A percentile compares a stretch with the other conserved stretches of the same genome.
Conservation (phyloP, 2,329 filamentous ascomycete species). For the Ascochyta viciae-villosae region DNA sequence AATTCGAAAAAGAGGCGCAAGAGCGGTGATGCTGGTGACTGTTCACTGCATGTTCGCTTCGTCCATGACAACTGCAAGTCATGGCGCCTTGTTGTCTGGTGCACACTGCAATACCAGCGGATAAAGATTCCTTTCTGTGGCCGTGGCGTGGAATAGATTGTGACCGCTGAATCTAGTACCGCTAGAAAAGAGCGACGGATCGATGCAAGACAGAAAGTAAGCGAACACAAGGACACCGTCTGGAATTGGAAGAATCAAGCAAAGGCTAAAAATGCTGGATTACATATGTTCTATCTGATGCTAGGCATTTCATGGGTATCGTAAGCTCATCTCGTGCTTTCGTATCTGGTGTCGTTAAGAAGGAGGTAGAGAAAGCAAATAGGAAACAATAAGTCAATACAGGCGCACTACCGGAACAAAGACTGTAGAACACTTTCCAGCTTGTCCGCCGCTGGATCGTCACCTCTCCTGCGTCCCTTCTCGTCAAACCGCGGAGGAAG, state of each 20-base stretch:
- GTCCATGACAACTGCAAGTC: too few relatives aligned
- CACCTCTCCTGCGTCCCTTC: conserved; percentile 33
- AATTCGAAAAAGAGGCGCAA: too few relatives aligned
- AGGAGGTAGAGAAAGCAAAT: neutral
- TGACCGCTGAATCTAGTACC: too few relatives aligned
- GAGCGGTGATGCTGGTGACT: too few relatives aligned
- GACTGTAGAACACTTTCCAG: conserved; percentile 44
- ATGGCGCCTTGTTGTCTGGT: too few relatives aligned
- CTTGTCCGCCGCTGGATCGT: conserved; percentile 45
- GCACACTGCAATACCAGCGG: too few relatives aligned
- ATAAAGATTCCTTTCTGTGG: too few relatives aligned
- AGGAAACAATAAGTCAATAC: neutral
- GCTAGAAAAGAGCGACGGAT: too few relatives aligned
- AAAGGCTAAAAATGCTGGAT: neutral
- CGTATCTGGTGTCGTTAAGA: conserved; percentile 4
- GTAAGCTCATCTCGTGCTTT: conserved; percentile 6
- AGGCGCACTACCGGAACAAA: conserved; percentile 34
- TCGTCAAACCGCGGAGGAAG: conserved; percentile 48
- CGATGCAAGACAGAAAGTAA: too few relatives aligned
- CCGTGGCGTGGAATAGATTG: too few relatives aligned
- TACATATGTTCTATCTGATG: conserved; percentile 11
- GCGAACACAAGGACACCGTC: too few relatives aligned
- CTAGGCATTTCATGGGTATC: conserved; percentile 12
- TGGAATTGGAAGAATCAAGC: neutral
- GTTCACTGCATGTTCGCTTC: too few relatives aligned